These are phyloP conservation scores for Thielaviopsis ethacetica DNA, from an alignment of 2,329 filamentous ascomycete genomes.

Conservation along the genomic window DNA sequence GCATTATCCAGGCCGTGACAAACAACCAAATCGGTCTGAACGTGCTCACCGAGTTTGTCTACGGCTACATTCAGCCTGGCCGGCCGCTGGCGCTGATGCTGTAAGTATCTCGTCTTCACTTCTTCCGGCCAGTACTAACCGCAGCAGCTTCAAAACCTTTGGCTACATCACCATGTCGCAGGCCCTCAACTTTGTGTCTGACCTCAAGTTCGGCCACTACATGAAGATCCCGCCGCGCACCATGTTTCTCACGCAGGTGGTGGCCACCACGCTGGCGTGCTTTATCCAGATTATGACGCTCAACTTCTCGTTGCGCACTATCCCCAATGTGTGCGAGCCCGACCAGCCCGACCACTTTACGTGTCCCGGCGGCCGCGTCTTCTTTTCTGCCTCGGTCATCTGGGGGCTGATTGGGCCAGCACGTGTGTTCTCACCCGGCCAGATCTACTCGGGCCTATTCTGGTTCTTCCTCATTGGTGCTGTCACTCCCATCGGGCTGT, in stretches of 20 bases:
- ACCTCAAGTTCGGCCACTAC: slow-evolving; percentile 57
- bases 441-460: slow-evolving; percentile 45
- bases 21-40: slow-evolving; percentile 59
- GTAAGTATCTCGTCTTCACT: slow-evolving; percentile 20
- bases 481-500: slow-evolving; percentile 33
- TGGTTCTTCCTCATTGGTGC: slow-evolving; percentile 43
- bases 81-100: slow-evolving; percentile 59
- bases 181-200: slow-evolving; percentile 45
- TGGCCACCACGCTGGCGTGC: slow-evolving; percentile 49
- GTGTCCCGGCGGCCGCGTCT: slow-evolving; percentile 46
- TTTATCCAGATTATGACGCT: slow-evolving; percentile 50
- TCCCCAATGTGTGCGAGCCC: slow-evolving; percentile 45
- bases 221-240: slow-evolving; percentile 54
- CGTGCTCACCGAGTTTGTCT: slow-evolving; percentile 58
- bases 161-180: slow-evolving; percentile 49
- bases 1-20: slow-evolving; percentile 53
- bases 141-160: slow-evolving; percentile 41
- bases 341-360: slow-evolving; percentile 42
- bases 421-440: slow-evolving; percentile 45
- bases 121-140: slow-evolving; percentile 4
- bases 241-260: slow-evolving; percentile 49
- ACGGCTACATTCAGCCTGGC: slow-evolving; percentile 61
- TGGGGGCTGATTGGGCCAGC: slow-evolving; percentile 51
- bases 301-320: slow-evolving; percentile 43
- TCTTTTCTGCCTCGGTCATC: slow-evolving; percentile 50